Conservation (phyloP, 805 yeast genomes). For the Yarrowia keelungensis region DNA sequence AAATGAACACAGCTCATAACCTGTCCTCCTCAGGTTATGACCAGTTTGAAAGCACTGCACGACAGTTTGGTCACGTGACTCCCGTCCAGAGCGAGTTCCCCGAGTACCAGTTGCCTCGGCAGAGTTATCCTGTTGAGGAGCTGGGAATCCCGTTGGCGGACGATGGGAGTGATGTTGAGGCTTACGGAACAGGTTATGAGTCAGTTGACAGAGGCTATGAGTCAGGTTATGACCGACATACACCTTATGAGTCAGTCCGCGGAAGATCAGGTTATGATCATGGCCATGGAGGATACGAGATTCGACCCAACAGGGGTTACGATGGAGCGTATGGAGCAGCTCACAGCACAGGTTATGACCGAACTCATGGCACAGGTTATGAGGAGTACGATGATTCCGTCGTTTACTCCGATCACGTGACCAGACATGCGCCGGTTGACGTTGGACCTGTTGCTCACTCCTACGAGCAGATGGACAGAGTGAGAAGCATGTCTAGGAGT, state of each 20-base stretch:
- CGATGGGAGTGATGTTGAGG: constrained; percentile 8
- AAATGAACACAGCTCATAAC: too few species aligned
- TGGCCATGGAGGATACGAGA: constrained; percentile 1
- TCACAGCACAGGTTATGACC: not conserved
- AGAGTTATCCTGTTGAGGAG: constrained; percentile 12
- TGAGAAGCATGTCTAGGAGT: not conserved
- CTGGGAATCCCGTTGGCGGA: constrained; percentile 7
- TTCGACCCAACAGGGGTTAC: not conserved
- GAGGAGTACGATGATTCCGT: not conserved
- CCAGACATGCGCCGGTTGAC: not conserved
- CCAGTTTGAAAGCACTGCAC: not conserved
- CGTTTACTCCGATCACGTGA: not conserved
- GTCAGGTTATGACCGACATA: too few species aligned
- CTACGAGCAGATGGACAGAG: not conserved
- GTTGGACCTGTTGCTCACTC: not conserved
- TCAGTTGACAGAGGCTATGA: not conserved
- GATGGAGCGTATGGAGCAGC: too few species aligned
- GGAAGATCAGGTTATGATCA: not conserved
- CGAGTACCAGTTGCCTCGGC: constrained; percentile 16
- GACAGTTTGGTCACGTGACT: not conserved
- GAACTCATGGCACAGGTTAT: not conserved
- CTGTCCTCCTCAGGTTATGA: not conserved
- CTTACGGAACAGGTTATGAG: not conserved
- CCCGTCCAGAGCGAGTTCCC: not conserved
- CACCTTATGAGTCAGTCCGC: too few species aligned